These are phyloP conservation scores for Fusarium proliferatum DNA, from an alignment of 2,329 filamentous ascomycete genomes.

Conservation along the genomic window DNA sequence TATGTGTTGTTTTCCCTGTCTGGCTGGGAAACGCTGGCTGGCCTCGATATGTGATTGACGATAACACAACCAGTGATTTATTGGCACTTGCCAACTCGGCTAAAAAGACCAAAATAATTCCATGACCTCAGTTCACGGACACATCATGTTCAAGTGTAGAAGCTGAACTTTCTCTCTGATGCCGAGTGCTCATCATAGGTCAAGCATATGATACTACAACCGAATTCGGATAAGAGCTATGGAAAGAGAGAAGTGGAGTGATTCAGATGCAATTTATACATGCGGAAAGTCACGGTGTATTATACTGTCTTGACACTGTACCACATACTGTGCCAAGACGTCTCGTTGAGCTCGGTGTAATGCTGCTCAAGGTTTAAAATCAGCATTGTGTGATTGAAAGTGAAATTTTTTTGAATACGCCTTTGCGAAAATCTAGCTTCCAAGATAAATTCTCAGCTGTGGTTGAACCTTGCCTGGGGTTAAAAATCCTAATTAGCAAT, in stretches of 20 bases:
- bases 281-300: background rate
- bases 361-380: background rate
- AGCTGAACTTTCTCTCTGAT: background rate
- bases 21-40: background rate
- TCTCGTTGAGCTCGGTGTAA: background rate
- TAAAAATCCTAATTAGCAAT: background rate
- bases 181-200: background rate
- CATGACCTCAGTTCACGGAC: background rate
- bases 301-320: background rate
- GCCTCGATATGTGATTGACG: background rate
- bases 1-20: background rate
- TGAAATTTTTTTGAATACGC: background rate
- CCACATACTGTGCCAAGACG: background rate
- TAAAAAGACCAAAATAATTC: background rate
- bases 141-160: background rate
- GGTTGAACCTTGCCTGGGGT: background rate
- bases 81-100: background rate
- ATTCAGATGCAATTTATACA: background rate
- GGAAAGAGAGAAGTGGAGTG: background rate
- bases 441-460: background rate
- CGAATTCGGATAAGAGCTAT: background rate
- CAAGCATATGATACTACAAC: background rate
- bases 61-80: background rate
- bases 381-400: background rate
- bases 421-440: background rate